Evolutionary conservation across 306 rosid species (phyloP).

Genomic region (Herpetospermum pedunculosum): DNA sequence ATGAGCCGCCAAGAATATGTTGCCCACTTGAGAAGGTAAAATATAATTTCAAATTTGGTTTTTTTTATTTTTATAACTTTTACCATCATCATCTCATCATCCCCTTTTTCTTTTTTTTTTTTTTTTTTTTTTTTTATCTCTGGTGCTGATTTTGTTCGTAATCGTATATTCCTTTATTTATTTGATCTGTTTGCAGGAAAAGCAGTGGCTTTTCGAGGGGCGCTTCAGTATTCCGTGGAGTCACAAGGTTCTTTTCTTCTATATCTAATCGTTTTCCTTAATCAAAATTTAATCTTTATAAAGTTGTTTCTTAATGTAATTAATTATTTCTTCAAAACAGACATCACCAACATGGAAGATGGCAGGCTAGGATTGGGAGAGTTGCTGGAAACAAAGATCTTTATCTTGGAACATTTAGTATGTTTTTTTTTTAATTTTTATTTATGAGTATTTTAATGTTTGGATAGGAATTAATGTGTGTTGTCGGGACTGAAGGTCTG

Average conservation of each 20-base stretch:
- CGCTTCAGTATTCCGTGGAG: conserved; percentile 13
- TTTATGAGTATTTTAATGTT: neutral
- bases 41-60: neutral
- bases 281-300: neutral
- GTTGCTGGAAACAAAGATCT: conserved; percentile 70
- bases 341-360: conserved; percentile 68
- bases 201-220: conserved; percentile 21
- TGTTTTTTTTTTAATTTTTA: conserved; percentile 7
- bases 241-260: conserved; percentile 1
- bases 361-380: conserved; percentile 65
- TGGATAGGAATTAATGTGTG: neutral
- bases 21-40: conserved; percentile 15
- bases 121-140: neutral
- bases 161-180: neutral
- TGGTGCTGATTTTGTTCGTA: neutral
- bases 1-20: conserved; percentile 20
- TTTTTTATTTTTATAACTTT: neutral
- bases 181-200: conserved; percentile 11
- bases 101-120: neutral
- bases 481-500: neutral
- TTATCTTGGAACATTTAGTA: conserved; percentile 60
- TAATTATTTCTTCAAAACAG: conserved; percentile 13
- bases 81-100: neutral
- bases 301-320: neutral
- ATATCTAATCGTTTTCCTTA: neutral